A percentile compares a stretch with the other conserved stretches of the same genome.
phyloP scores from a whole-genome alignment of 2,329 filamentous ascomycete species.

The Fusarium vanettenii region DNA sequence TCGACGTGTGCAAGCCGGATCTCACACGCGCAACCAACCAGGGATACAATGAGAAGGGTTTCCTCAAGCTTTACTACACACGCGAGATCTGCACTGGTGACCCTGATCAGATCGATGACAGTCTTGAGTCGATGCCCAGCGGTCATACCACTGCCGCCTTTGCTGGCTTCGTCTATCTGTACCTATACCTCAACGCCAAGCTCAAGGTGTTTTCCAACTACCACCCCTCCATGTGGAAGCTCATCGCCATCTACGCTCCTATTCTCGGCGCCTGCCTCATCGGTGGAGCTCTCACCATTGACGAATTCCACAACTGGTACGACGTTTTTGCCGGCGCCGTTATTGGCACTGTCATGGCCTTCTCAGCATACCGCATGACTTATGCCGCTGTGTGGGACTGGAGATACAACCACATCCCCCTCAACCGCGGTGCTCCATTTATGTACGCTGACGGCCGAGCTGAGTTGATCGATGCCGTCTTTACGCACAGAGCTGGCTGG shows the following conservation, averaged over 20 bases:
- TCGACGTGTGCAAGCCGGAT: constrained; percentile 71
- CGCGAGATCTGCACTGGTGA: constrained; percentile 70
- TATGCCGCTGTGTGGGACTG: constrained; percentile 78
- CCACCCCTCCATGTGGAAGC: constrained; percentile 75
- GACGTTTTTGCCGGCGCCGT: constrained; percentile 72
- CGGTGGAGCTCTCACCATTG: constrained; percentile 70
- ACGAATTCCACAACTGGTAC: constrained; percentile 77
- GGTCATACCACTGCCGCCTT: constrained; percentile 75
- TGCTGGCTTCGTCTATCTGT: constrained; percentile 72
- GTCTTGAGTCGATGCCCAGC: constrained; percentile 74
- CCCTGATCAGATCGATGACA: constrained; percentile 66
- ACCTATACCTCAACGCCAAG: constrained; percentile 78
- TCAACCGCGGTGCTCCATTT: constrained; percentile 68
- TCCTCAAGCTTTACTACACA: constrained; percentile 71
- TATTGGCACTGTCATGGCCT: constrained; percentile 72
- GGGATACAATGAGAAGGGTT: constrained; percentile 61
- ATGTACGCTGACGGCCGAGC: constrained; percentile 56
- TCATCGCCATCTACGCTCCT: constrained; percentile 67
- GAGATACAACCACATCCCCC: constrained; percentile 74
- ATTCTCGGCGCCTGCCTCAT: constrained; percentile 71
- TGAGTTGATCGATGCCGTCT: constrained; percentile 66
- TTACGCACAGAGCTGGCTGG: constrained; percentile 71
- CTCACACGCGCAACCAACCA: constrained; percentile 54
- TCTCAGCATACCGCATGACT: constrained; percentile 72
- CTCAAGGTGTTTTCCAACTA: constrained; percentile 76